These are phyloP conservation scores for Polygonum aviculare DNA, from an alignment of 148 eudicot genomes.

Conservation along the genomic window DNA sequence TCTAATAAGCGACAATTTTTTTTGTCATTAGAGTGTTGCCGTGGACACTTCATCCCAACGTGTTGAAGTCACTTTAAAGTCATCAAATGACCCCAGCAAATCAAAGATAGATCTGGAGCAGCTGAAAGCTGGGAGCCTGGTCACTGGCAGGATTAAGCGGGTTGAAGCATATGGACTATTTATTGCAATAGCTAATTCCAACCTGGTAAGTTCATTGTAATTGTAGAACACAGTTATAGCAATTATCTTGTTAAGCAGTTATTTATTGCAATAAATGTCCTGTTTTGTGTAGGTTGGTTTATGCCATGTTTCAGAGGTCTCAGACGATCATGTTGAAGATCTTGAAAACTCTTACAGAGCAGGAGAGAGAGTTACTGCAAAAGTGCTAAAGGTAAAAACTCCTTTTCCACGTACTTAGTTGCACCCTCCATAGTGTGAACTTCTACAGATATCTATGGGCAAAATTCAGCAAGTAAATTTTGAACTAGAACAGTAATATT, in stretches of 20 bases:
- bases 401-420: background rate
- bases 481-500: constrained; percentile 25
- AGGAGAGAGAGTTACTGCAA: constrained; percentile 65
- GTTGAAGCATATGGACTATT: constrained; percentile 78
- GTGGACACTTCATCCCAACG: constrained; percentile 86
- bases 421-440: background rate
- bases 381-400: constrained; percentile 53
- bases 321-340: constrained; percentile 57
- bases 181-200: constrained; percentile 59
- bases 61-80: constrained; percentile 75
- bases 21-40: constrained; percentile 41
- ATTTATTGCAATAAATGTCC: background rate
- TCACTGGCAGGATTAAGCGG: constrained; percentile 70
- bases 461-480: background rate
- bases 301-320: constrained; percentile 87
- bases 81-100: constrained; percentile 29
- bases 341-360: constrained; percentile 50
- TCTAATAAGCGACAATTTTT: background rate
- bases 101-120: constrained; percentile 24
- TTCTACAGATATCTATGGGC: background rate
- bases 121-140: constrained; percentile 52
- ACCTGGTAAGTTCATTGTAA: constrained; percentile 32
- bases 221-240: background rate
- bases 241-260: background rate
- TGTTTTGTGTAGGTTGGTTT: constrained; percentile 48